Percentiles rank a stretch among this genome's conserved stretches.
These are phyloP conservation scores for Apiotrichum sp. DNA, from an alignment of 1,284 basidiomycete genomes.

Conservation along the genomic window DNA sequence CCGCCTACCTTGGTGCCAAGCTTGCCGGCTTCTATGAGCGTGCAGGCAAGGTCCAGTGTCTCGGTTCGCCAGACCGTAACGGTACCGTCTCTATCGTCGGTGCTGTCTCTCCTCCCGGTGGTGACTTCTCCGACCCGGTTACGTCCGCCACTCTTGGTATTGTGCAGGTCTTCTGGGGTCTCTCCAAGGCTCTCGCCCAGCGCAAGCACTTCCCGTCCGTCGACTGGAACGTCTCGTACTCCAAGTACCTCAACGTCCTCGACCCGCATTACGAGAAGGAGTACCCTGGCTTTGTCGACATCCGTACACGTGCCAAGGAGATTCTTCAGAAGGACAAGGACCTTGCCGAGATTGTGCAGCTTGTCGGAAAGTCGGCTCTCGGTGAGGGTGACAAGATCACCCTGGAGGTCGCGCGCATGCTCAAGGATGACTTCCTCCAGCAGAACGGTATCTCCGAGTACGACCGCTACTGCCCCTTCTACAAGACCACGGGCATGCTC, in stretches of 20 bases:
- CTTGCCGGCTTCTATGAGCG: constrained; percentile 98
- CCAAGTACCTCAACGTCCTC: constrained; percentile 93
- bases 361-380: constrained; percentile 96
- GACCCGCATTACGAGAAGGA: constrained; percentile 88
- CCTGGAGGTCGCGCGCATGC: constrained; percentile 91
- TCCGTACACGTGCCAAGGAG: constrained; percentile 87
- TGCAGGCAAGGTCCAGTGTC: constrained; percentile 90
- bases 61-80: constrained; percentile 80
- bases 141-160: constrained; percentile 96
- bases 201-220: constrained; percentile 93
- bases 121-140: constrained; percentile 99
- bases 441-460: constrained; percentile 99
- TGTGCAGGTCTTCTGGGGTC: constrained; percentile 81
- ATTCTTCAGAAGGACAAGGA: constrained; percentile 98
- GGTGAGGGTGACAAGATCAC: constrained; percentile 99
- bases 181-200: constrained; percentile 65
- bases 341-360: constrained; percentile 96
- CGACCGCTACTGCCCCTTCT: constrained; percentile 95
- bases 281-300: constrained; percentile 86
- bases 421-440: constrained; percentile 95
- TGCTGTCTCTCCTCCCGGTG: constrained; percentile 96
- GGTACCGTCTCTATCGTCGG: constrained; percentile 98
- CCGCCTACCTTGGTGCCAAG: constrained; percentile 94
- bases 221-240: constrained; percentile 98
- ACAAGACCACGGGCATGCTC: constrained; percentile 95